These are phyloP conservation scores for Aspergillus fumigatus DNA, from an alignment of 2,329 filamentous ascomycete genomes.

Conservation along the genomic window DNA sequence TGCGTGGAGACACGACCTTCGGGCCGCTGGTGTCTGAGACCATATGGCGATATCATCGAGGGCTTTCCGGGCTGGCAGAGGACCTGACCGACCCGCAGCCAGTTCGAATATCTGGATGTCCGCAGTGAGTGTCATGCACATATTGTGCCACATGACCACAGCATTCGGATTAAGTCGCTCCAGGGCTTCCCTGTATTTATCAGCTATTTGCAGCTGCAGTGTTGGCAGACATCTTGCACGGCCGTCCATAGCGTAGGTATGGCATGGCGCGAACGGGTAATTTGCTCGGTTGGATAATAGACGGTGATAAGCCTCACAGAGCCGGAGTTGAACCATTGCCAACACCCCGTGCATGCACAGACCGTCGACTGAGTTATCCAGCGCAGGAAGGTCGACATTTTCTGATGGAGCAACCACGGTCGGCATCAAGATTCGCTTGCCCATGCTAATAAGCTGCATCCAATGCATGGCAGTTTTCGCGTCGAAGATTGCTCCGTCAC, in stretches of 20 bases:
- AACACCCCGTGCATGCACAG: slow-evolving; percentile 36
- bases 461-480: slow-evolving; percentile 36
- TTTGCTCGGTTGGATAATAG: slow-evolving; percentile 36
- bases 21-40: slow-evolving; percentile 48
- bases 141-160: slow-evolving; percentile 49
- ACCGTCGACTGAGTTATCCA: slow-evolving; percentile 31
- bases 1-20: slow-evolving; percentile 49
- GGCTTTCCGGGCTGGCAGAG: slow-evolving; percentile 44
- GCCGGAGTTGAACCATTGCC: slow-evolving; percentile 38
- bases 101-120: slow-evolving; percentile 52
- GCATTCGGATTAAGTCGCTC: slow-evolving; percentile 47
- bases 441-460: slow-evolving; percentile 33
- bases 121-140: slow-evolving; percentile 49
- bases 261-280: slow-evolving; percentile 40
- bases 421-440: slow-evolving; percentile 31
- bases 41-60: slow-evolving; percentile 49
- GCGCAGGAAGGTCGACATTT: slow-evolving; percentile 28
- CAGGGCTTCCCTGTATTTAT: slow-evolving; percentile 39
- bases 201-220: slow-evolving; percentile 28
- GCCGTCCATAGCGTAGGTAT: slow-evolving; percentile 46
- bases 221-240: slow-evolving; percentile 39
- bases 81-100: slow-evolving; percentile 48
- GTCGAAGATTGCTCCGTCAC: slow-evolving; percentile 43
- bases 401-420: slow-evolving; percentile 34
- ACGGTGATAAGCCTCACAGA: slow-evolving; percentile 42